These are phyloP conservation scores for Globisporangium alternatum DNA, from an alignment of 352 stramenopile species.

Conservation along the genomic window DNA sequence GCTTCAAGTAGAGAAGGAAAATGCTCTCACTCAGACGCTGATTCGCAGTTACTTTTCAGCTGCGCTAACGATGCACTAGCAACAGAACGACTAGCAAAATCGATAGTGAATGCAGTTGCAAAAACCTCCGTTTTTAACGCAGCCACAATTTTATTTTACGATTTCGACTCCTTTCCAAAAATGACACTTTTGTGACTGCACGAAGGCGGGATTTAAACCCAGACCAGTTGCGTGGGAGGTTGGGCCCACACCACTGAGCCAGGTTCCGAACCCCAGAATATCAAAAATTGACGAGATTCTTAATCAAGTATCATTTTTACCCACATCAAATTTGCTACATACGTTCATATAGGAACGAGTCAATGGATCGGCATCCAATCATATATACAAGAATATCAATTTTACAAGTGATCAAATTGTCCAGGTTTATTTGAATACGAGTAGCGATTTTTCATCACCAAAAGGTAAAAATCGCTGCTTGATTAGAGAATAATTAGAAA, in stretches of 20 bases:
- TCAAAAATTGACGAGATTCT: neutral
- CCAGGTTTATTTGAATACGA: neutral
- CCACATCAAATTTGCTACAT: neutral
- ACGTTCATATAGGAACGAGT: neutral
- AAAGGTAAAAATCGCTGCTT: neutral
- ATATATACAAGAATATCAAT: neutral
- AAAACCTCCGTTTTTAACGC: slow-evolving; percentile 2
- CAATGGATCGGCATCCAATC: neutral
- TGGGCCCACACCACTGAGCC: neutral
- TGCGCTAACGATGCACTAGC: neutral
- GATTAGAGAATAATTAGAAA: too few species aligned
- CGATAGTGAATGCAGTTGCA: neutral
- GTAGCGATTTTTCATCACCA: slow-evolving; percentile 17
- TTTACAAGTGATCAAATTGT: neutral
- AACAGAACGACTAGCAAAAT: neutral
- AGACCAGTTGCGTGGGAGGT: slow-evolving; percentile 5
- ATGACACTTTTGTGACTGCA: slow-evolving; percentile 8
- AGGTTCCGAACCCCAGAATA: neutral
- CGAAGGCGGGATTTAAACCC: slow-evolving; percentile 6
- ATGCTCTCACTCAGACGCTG: too few species aligned
- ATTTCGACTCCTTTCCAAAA: slow-evolving; percentile 2
- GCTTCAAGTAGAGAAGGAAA: neutral
- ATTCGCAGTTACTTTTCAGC: neutral
- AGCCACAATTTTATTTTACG: neutral
- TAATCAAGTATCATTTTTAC: slow-evolving; percentile 1